Percentiles rank a stretch among this genome's conserved stretches.
phyloP scores from a whole-genome alignment of 2,329 filamentous ascomycete species.

The Penicillium brasilianum region DNA sequence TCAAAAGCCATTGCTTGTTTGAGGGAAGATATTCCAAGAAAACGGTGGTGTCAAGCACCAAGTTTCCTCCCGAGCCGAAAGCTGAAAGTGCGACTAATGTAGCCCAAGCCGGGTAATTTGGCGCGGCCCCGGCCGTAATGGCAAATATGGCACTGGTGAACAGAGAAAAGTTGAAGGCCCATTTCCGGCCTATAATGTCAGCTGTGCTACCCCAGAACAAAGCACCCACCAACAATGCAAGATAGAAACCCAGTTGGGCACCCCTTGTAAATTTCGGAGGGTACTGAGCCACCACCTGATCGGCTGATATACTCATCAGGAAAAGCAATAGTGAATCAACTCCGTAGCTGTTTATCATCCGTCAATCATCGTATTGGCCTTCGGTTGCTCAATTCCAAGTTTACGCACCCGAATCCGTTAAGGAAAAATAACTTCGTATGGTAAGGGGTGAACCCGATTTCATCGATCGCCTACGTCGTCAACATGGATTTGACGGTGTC shows the following conservation, averaged over 20 bases:
- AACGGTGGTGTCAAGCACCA: slow-evolving; percentile 25
- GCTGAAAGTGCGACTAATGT: slow-evolving; percentile 23
- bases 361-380: not conserved
- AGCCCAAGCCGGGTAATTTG: slow-evolving; percentile 20
- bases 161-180: slow-evolving; percentile 28
- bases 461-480: slow-evolving; percentile 51
- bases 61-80: slow-evolving; percentile 25
- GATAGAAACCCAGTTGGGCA: slow-evolving; percentile 23
- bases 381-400: not conserved
- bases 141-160: slow-evolving; percentile 25
- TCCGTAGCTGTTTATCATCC: slow-evolving; percentile 15
- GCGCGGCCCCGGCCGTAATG: slow-evolving; percentile 20
- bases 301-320: slow-evolving; percentile 25
- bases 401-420: slow-evolving; percentile 62
- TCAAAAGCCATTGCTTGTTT: slow-evolving; percentile 26
- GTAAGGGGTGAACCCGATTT: slow-evolving; percentile 59
- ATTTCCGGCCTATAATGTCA: slow-evolving; percentile 26
- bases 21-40: slow-evolving; percentile 25
- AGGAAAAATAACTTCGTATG: slow-evolving; percentile 65
- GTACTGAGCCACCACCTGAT: slow-evolving; percentile 23
- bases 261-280: slow-evolving; percentile 19
- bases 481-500: not conserved
- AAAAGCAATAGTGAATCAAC: slow-evolving; percentile 24
- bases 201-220: slow-evolving; percentile 26
- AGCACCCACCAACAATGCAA: slow-evolving; percentile 20